Percentiles rank a stretch among this genome's conserved stretches.
Evolutionary conservation across 352 stramenopile species (phyloP).

Genomic region (Globisporangium perplexum): DNA sequence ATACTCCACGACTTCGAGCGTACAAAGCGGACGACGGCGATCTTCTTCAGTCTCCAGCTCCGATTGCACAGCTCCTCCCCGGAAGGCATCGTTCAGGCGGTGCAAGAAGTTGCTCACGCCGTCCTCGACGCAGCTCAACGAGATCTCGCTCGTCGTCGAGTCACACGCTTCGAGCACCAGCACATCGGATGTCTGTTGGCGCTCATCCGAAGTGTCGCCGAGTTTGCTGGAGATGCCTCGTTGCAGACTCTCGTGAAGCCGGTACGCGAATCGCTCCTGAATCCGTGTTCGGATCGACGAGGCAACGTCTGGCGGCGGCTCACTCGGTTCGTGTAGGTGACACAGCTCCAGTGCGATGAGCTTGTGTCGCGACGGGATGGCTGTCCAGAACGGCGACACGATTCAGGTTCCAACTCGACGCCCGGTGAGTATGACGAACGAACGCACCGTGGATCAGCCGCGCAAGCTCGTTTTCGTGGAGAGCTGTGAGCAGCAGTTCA

Average conservation of each 20-base stretch:
- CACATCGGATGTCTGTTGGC: constrained; percentile 13
- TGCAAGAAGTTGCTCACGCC: constrained; percentile 56
- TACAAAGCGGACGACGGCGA: constrained; percentile 14
- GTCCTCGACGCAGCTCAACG: constrained; percentile 30
- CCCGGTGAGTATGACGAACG: neutral
- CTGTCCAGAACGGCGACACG: constrained; percentile 17
- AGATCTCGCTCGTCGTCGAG: constrained; percentile 29
- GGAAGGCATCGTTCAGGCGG: constrained; percentile 58
- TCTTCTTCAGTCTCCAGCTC: constrained; percentile 24
- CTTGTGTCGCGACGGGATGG: constrained; percentile 61
- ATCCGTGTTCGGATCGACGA: constrained; percentile 41
- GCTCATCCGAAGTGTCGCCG: neutral
- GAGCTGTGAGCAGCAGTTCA: constrained; percentile 54
- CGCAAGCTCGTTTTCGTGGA: constrained; percentile 59
- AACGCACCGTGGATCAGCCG: constrained; percentile 47
- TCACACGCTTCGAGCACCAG: constrained; percentile 53
- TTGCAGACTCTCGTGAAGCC: constrained; percentile 26
- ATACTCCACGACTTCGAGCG: constrained; percentile 32
- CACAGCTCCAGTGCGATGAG: constrained; percentile 64
- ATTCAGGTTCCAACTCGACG: neutral
- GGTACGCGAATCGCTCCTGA: constrained; percentile 28
- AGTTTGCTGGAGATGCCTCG: neutral
- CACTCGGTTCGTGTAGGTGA: constrained; percentile 43
- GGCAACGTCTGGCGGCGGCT: constrained; percentile 25
- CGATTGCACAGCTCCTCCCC: constrained; percentile 25